These are phyloP conservation scores for Phytophthora citricola DNA, from an alignment of 352 stramenopile genomes.

Conservation along the genomic window DNA sequence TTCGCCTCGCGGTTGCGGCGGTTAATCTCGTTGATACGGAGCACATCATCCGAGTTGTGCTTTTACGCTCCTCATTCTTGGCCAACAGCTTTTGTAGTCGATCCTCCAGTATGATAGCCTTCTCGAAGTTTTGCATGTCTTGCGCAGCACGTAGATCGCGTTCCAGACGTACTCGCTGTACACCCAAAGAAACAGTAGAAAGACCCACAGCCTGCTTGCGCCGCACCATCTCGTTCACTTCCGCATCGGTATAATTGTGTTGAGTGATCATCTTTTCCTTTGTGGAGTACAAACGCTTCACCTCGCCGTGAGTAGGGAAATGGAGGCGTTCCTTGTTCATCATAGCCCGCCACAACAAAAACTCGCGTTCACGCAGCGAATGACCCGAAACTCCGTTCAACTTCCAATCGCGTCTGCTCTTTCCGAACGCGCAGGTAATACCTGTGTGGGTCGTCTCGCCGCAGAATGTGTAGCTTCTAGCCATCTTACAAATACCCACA, in stretches of 20 bases:
- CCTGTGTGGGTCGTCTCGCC: slow-evolving; percentile 76
- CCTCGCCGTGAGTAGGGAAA: slow-evolving; percentile 76
- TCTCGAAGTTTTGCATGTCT: slow-evolving; percentile 90
- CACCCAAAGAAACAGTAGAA: slow-evolving; percentile 70
- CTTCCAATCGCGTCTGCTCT: slow-evolving; percentile 80
- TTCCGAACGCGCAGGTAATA: slow-evolving; percentile 81
- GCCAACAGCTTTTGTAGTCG: slow-evolving; percentile 64
- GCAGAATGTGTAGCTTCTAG: slow-evolving; percentile 72
- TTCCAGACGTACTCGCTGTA: slow-evolving; percentile 83
- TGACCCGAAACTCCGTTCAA: slow-evolving; percentile 75
- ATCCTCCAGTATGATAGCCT: slow-evolving; percentile 77
- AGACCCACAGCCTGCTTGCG: slow-evolving; percentile 74
- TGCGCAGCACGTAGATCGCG: slow-evolving; percentile 79
- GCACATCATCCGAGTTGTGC: slow-evolving; percentile 81
- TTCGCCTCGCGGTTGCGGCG: slow-evolving; percentile 82
- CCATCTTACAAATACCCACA: slow-evolving; percentile 64
- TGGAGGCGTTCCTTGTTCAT: slow-evolving; percentile 82
- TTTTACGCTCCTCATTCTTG: slow-evolving; percentile 76
- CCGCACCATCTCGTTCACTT: slow-evolving; percentile 83
- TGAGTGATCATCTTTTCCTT: slow-evolving; percentile 77
- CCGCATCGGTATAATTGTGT: slow-evolving; percentile 80
- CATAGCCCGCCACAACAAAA: slow-evolving; percentile 79
- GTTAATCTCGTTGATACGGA: slow-evolving; percentile 90
- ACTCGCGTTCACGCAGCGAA: slow-evolving; percentile 79
- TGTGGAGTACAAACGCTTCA: slow-evolving; percentile 62